Evolutionary conservation across 768 basidiomycete species (phyloP).

Genomic region (Chalciporus chontae): DNA sequence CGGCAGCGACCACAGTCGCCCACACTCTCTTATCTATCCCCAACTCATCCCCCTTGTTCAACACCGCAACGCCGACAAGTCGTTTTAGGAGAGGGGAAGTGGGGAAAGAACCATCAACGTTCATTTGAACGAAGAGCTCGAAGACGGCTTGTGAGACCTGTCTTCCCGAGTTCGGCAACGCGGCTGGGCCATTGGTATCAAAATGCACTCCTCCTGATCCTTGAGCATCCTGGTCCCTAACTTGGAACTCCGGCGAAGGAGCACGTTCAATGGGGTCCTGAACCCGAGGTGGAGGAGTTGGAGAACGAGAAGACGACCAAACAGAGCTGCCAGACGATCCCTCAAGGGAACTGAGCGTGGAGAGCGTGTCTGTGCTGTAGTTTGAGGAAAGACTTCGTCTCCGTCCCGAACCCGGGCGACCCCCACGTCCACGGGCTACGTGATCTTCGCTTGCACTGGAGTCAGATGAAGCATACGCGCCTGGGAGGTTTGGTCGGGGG

Average conservation of each 20-base stretch:
- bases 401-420: background rate
- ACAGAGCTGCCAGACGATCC: constrained; percentile 35
- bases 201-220: background rate
- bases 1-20: constrained; percentile 47
- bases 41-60: constrained; percentile 30
- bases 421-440: background rate
- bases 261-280: constrained; percentile 27
- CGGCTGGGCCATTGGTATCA: background rate
- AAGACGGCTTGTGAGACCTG: constrained; percentile 28
- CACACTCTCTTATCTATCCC: constrained; percentile 38
- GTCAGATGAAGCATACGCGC: constrained; percentile 18
- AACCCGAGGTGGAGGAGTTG: constrained; percentile 20
- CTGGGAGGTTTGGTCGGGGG: constrained; percentile 13
- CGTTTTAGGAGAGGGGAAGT: constrained; percentile 26
- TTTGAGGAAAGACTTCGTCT: constrained; percentile 18
- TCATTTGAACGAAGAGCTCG: constrained; percentile 38
- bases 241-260: constrained; percentile 34
- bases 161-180: background rate
- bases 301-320: constrained; percentile 27
- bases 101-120: constrained; percentile 48
- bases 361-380: constrained; percentile 35
- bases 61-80: constrained; percentile 36
- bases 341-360: constrained; percentile 49
- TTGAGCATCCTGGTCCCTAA: background rate
- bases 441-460: constrained; percentile 2